A percentile compares a stretch with the other conserved stretches of the same genome.
Conservation (phyloP, 306 rosid species). For the Styphnolobium japonicum region DNA sequence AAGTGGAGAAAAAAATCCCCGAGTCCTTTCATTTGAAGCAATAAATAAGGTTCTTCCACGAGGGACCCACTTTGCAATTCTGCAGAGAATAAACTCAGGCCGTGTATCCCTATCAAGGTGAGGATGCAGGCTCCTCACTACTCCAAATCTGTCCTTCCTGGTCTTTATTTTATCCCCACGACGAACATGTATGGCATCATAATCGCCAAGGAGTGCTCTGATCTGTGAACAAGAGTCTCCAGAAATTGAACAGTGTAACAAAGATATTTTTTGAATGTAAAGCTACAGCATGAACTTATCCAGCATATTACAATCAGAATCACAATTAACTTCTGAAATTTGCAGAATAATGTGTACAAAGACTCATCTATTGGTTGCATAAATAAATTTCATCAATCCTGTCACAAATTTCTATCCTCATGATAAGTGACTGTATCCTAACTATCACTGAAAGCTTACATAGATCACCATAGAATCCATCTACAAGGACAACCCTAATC, state of each 20-base stretch:
- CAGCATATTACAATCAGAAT: neutral
- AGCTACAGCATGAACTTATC: neutral
- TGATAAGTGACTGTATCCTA: neutral
- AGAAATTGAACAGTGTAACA: slow-evolving; percentile 19
- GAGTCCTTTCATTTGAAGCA: slow-evolving; percentile 94
- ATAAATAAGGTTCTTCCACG: slow-evolving; percentile 79
- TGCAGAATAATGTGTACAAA: neutral
- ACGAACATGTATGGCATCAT: slow-evolving; percentile 93
- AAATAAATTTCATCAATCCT: neutral
- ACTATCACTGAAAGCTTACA: neutral
- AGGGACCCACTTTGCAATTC: slow-evolving; percentile 88
- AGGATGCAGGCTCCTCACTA: slow-evolving; percentile 73
- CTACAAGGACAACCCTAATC: neutral
- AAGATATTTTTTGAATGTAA: neutral
- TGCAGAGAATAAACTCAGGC: slow-evolving; percentile 69
- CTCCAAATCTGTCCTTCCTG: slow-evolving; percentile 88
- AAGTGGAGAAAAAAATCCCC: slow-evolving; percentile 86
- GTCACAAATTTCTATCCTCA: neutral
- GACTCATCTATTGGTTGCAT: neutral
- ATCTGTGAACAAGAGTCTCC: slow-evolving; percentile 37
- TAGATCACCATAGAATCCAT: neutral
- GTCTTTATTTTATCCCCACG: slow-evolving; percentile 95
- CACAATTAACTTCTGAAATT: neutral
- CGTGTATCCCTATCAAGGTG: slow-evolving; percentile 94
- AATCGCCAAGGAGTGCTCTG: slow-evolving; percentile 56